phyloP scores from a whole-genome alignment of 2,329 filamentous ascomycete genomes.

The Trichoderma aggressivum region DNA sequence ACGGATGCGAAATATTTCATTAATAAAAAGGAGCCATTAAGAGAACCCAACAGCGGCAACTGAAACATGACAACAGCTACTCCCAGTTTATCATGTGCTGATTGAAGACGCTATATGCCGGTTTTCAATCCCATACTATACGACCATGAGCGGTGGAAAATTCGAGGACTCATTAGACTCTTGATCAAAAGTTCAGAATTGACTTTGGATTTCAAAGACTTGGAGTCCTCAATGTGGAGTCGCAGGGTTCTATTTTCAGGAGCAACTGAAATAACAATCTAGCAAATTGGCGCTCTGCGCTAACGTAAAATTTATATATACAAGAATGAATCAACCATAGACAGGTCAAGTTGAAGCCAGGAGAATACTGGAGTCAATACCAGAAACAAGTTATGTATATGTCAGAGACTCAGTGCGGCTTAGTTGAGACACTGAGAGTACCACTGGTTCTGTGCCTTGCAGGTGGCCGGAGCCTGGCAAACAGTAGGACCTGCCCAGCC shows the following conservation, averaged over 20 bases:
- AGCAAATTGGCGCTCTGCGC: not conserved
- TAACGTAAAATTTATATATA: not conserved
- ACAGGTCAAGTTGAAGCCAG: not conserved
- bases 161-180: not conserved
- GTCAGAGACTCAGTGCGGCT: not conserved
- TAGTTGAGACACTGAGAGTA: constrained; percentile 12
- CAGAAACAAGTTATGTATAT: not conserved
- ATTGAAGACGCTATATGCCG: too few species aligned
- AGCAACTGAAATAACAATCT: not conserved
- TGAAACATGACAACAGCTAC: not conserved
- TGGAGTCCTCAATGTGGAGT: not conserved
- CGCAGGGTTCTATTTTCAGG: not conserved
- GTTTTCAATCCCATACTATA: too few species aligned
- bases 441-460: constrained; percentile 30
- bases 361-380: not conserved
- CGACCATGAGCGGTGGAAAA: not conserved
- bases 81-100: too few species aligned
- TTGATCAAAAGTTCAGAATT: not conserved
- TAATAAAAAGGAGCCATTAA: not conserved
- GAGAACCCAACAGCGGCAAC: not conserved
- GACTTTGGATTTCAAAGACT: not conserved
- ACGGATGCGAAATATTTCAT: too few species aligned
- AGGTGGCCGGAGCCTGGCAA: constrained; percentile 37
- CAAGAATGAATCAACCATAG: not conserved
- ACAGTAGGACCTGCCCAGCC: constrained; percentile 35